A percentile compares a stretch with the other conserved stretches of the same genome.
phyloP scores from a whole-genome alignment of 1,139 yeast genomes.

The Kodamaea plutei region DNA sequence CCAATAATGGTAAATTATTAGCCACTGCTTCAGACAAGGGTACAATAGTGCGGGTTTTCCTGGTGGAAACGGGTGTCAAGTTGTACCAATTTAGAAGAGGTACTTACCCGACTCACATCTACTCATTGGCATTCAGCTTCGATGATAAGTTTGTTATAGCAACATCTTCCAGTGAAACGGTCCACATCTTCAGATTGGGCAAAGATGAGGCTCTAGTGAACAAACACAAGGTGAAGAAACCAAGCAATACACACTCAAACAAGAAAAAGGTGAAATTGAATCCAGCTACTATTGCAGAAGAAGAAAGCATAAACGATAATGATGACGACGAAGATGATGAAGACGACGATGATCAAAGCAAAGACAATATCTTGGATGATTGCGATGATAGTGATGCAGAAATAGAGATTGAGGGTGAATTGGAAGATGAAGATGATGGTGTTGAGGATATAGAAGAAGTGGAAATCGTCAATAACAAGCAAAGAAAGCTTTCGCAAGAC shows the following conservation, averaged over 20 bases:
- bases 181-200: constrained; percentile 79
- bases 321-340: constrained; percentile 30
- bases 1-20: constrained; percentile 73
- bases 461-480: constrained; percentile 26
- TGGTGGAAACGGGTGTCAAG: constrained; percentile 79
- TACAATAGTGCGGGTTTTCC: constrained; percentile 83
- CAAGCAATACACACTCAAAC: constrained; percentile 9
- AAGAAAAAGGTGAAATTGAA: constrained; percentile 14
- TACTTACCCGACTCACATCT: constrained; percentile 87
- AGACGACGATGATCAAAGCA: constrained; percentile 18
- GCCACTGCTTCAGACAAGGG: constrained; percentile 97
- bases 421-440: constrained; percentile 29
- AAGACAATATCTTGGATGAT: constrained; percentile 12
- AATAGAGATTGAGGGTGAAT: constrained; percentile 22
- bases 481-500: constrained; percentile 38
- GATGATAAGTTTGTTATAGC: constrained; percentile 76
- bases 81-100: constrained; percentile 91
- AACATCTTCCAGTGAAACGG: constrained; percentile 87
- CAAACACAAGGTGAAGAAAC: constrained; percentile 33
- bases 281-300: constrained; percentile 31
- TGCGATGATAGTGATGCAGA: constrained; percentile 36
- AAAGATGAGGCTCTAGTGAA: constrained; percentile 51
- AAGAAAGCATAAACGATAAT: constrained; percentile 15
- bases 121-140: constrained; percentile 73
- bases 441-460: constrained; percentile 21